These are phyloP conservation scores for Ambrosia hybrid DNA, from an alignment of 140 eudicot species.

Conservation along the genomic window DNA sequence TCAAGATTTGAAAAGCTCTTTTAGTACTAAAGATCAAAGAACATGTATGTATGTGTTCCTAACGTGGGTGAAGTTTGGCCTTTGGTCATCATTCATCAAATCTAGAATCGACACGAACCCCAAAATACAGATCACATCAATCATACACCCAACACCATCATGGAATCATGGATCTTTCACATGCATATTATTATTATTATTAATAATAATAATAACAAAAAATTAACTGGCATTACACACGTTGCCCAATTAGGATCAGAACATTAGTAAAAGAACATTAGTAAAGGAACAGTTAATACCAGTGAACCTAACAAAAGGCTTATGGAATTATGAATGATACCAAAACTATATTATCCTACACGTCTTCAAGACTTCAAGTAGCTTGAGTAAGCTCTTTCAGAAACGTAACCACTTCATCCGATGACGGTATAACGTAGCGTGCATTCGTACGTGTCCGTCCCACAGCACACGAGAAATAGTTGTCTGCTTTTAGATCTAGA, in stretches of 20 bases:
- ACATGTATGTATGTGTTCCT: conserved; percentile 14
- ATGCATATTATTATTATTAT: background rate
- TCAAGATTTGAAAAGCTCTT: background rate
- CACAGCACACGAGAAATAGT: conserved; percentile 90
- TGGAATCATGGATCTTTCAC: conserved; percentile 14
- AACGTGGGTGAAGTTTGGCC: conserved; percentile 4
- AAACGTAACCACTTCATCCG: conserved; percentile 81
- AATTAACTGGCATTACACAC: conserved; percentile 15
- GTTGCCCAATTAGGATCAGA: background rate
- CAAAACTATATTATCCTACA: conserved; percentile 13
- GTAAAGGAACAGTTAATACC: background rate
- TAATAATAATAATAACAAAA: background rate
- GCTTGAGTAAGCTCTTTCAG: conserved; percentile 64
- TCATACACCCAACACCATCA: conserved; percentile 16
- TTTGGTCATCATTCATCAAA: no score
- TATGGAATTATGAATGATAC: no score
- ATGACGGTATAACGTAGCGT: conserved; percentile 59
- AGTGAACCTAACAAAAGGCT: background rate
- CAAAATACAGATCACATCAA: conserved; percentile 23
- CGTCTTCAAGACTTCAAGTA: conserved; percentile 13
- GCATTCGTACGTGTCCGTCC: conserved; percentile 83
- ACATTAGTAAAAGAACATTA: background rate
- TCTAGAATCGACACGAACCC: no score
- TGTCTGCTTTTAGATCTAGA: conserved; percentile 79
- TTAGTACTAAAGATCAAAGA: background rate